Percentiles rank a stretch among this genome's conserved stretches.
Conservation (phyloP, 331 rosid genomes). For the Malus hybrid region DNA sequence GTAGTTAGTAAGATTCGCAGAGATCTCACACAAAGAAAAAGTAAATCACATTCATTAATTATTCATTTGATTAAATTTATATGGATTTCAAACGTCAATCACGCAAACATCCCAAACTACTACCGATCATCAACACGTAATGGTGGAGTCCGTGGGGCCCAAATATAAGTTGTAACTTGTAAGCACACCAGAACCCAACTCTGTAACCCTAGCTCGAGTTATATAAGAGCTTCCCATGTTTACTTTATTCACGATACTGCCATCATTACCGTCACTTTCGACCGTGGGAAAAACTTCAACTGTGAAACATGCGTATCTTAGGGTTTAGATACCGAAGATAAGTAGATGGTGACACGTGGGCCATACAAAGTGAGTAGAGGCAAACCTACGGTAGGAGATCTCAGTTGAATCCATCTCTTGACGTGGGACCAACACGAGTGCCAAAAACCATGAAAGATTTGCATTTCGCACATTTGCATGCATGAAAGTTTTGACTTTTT, state of each 20-base stretch:
- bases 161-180: constrained; percentile 6
- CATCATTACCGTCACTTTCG: constrained; percentile 15
- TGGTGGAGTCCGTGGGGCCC: constrained; percentile 23
- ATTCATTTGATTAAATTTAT: constrained; percentile 9
- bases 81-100: constrained; percentile 84
- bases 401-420: constrained; percentile 1
- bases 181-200: constrained; percentile 47
- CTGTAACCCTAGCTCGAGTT: background rate
- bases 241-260: constrained; percentile 37
- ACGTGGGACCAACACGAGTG: constrained; percentile 13
- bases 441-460: background rate
- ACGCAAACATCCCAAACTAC: constrained; percentile 87
- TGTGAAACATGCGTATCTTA: constrained; percentile 49
- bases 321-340: constrained; percentile 34
- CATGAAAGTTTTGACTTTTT: constrained; percentile 48
- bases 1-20: constrained; percentile 94
- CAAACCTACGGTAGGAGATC: constrained; percentile 30
- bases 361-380: constrained; percentile 34
- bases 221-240: constrained; percentile 27
- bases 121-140: constrained; percentile 43
- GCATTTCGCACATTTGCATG: background rate
- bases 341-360: constrained; percentile 67
- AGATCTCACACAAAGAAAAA: constrained; percentile 59
- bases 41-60: constrained; percentile 20
- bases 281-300: constrained; percentile 15